Conservation (phyloP, 2,329 filamentous ascomycete genomes). For the Blastomyces gilchristii region DNA sequence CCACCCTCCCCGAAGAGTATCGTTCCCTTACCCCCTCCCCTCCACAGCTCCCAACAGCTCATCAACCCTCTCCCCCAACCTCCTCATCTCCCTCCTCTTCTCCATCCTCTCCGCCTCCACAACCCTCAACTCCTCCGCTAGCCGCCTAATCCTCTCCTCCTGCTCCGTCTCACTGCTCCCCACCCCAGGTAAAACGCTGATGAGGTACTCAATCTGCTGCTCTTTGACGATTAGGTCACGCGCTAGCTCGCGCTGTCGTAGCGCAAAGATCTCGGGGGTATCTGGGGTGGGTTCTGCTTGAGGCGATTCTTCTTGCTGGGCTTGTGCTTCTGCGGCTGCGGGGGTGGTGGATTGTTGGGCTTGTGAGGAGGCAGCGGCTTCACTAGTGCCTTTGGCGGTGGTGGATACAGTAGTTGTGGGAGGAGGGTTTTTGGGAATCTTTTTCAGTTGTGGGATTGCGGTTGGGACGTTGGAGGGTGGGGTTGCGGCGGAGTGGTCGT, state of each 20-base stretch:
- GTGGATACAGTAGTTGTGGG: conserved; percentile 21
- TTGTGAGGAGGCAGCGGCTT: neutral
- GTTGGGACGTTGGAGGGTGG: conserved; percentile 24
- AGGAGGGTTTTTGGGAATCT: conserved; percentile 33
- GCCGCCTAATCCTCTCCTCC: conserved; percentile 32
- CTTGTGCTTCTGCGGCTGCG: conserved; percentile 10
- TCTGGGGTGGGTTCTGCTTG: conserved; percentile 28
- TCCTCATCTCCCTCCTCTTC: conserved; percentile 35
- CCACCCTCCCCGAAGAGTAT: neutral
- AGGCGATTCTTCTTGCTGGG: conserved; percentile 14
- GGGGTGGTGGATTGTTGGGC: conserved; percentile 5
- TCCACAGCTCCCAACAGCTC: conserved; percentile 32
- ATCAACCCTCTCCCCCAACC: conserved; percentile 33
- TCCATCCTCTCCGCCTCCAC: conserved; percentile 35
- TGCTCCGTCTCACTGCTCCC: conserved; percentile 37
- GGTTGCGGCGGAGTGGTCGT: conserved; percentile 34
- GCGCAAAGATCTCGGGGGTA: conserved; percentile 33
- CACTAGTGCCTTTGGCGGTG: conserved; percentile 19
- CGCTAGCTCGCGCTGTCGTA: conserved; percentile 39
- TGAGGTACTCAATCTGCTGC: conserved; percentile 42
- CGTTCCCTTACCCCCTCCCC: conserved; percentile 18
- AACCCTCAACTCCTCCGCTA: conserved; percentile 36
- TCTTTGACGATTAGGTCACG: conserved; percentile 41
- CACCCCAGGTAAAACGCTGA: conserved; percentile 38
- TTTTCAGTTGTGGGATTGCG: conserved; percentile 31